Conservation (phyloP, 2,329 filamentous ascomycete genomes). For the Fusarium gaditjirri region DNA sequence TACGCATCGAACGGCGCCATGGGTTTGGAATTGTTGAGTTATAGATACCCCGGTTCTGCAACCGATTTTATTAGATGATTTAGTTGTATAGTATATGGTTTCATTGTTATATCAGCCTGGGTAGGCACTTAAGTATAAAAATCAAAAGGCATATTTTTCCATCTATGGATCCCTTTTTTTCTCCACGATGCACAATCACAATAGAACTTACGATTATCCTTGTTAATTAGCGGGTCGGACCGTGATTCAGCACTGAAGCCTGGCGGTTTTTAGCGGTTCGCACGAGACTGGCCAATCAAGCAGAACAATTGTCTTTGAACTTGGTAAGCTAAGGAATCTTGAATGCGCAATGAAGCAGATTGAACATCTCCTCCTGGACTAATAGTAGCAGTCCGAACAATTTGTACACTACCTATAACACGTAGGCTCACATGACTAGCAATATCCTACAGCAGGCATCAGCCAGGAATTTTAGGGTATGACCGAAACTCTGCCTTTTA, state of each 20-base stretch:
- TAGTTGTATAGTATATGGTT: constrained; percentile 28
- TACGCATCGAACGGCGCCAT: constrained; percentile 40
- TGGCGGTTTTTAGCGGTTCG: constrained; percentile 25
- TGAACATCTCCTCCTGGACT: background rate
- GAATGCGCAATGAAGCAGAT: constrained; percentile 3
- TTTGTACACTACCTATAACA: background rate
- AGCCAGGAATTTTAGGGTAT: background rate
- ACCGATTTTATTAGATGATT: constrained; percentile 8
- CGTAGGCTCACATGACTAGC: constrained; percentile 11
- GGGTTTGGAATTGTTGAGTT: constrained; percentile 35
- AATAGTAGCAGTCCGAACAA: background rate
- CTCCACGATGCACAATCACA: background rate
- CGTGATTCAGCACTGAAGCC: constrained; percentile 36
- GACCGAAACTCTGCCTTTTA: background rate
- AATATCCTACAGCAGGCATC: background rate
- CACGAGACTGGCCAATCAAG: constrained; percentile 18
- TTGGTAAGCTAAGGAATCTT: background rate
- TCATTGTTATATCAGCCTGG: background rate
- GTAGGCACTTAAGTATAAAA: background rate
- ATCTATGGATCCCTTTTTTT: background rate
- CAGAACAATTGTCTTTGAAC: background rate
- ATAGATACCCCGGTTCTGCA: constrained; percentile 43
- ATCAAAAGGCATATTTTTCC: background rate
- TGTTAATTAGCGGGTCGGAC: constrained; percentile 8
- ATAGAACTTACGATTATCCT: background rate